Evolutionary conservation across 2,329 filamentous ascomycete species (phyloP).

Genomic region (Colletotrichum karsti): DNA sequence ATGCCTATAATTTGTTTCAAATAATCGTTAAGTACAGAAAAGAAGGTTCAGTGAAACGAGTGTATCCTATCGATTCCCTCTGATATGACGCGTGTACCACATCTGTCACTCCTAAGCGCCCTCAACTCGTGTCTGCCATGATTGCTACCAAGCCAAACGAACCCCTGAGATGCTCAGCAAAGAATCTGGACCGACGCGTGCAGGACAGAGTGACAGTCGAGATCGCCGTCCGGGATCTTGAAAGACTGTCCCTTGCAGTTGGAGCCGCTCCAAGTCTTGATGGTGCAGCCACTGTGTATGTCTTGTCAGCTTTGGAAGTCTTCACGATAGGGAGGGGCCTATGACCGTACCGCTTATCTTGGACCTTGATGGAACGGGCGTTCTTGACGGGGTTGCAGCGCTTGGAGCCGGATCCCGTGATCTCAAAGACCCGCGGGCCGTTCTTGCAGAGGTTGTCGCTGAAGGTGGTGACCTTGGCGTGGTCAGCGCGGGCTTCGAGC

Average conservation of each 20-base stretch:
- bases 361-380: constrained; percentile 3
- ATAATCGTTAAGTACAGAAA: too few species aligned
- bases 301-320: not conserved
- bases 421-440: not conserved
- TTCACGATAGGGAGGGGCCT: too few species aligned
- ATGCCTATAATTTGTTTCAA: too few species aligned
- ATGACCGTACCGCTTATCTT: not conserved
- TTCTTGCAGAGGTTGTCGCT: not conserved
- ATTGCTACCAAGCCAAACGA: too few species aligned
- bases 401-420: not conserved
- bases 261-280: not conserved
- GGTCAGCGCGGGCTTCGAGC: not conserved
- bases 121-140: too few species aligned
- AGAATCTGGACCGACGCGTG: not conserved
- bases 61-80: too few species aligned
- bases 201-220: constrained; percentile 10
- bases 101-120: not conserved
- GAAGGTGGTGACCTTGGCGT: constrained; percentile 11
- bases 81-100: too few species aligned
- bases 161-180: not conserved
- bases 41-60: too few species aligned
- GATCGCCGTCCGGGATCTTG: constrained; percentile 1
- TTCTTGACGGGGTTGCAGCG: not conserved
- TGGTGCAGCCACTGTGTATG: not conserved
- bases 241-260: not conserved